These are phyloP conservation scores for Phialophora verrucosa DNA, from an alignment of 2,329 filamentous ascomycete genomes.

Conservation along the genomic window DNA sequence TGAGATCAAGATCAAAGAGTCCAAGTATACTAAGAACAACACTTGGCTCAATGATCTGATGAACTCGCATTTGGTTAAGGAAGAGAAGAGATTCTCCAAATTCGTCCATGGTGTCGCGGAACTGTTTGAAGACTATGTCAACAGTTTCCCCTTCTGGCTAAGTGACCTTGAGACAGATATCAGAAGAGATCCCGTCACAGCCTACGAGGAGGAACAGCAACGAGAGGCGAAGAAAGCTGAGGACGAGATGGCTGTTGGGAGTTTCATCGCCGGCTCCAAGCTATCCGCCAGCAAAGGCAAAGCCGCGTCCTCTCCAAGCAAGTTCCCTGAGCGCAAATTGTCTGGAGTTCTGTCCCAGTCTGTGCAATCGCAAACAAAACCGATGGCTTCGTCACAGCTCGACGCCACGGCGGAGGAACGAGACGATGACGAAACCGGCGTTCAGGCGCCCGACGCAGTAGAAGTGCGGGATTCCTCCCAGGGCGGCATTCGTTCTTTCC, in stretches of 20 bases:
- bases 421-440: slow-evolving; percentile 58
- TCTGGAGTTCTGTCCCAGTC: slow-evolving; percentile 39
- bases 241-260: slow-evolving; percentile 87
- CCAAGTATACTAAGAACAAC: slow-evolving; percentile 68
- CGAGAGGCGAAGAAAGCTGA: slow-evolving; percentile 79
- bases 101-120: slow-evolving; percentile 92
- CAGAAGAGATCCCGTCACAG: slow-evolving; percentile 84
- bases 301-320: slow-evolving; percentile 34
- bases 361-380: slow-evolving; percentile 32
- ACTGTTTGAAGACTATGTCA: slow-evolving; percentile 94
- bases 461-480: slow-evolving; percentile 51
- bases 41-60: slow-evolving; percentile 92
- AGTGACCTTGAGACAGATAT: slow-evolving; percentile 92
- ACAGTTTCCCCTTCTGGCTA: slow-evolving; percentile 95
- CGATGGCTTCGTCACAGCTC: slow-evolving; percentile 24
- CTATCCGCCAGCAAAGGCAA: slow-evolving; percentile 35
- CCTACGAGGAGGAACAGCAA: slow-evolving; percentile 90
- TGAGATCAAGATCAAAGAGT: slow-evolving; percentile 85
- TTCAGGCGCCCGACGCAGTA: slow-evolving; percentile 41
- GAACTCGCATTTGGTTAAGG: slow-evolving; percentile 88
- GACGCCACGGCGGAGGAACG: slow-evolving; percentile 48
- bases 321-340: slow-evolving; percentile 31
- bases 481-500: slow-evolving; percentile 69
- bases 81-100: slow-evolving; percentile 90
- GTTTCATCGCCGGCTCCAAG: slow-evolving; percentile 69